These are phyloP conservation scores for Nyssa sinensis DNA, from an alignment of 148 eudicot genomes.

Conservation along the genomic window DNA sequence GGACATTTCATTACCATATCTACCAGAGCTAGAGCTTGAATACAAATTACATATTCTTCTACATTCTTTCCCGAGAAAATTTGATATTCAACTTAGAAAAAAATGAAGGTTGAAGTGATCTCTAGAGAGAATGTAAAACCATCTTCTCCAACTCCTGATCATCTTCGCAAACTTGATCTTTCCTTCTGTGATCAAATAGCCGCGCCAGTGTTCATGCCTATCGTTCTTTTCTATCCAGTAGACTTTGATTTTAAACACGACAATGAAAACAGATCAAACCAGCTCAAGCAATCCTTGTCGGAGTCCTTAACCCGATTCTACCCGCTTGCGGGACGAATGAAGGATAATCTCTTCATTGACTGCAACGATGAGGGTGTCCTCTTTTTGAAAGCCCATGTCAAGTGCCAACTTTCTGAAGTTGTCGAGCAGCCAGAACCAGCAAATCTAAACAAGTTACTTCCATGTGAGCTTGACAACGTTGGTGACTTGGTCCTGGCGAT, in stretches of 20 bases:
- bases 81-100: too few species aligned
- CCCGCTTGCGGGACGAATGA: conserved; percentile 39
- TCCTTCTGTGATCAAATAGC: conserved; percentile 11
- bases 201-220: conserved; percentile 5
- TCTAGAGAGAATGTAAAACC: conserved; percentile 4
- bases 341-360: conserved; percentile 25
- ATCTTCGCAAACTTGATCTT: background rate
- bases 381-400: conserved; percentile 20
- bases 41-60: too few species aligned
- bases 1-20: too few species aligned
- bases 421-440: conserved; percentile 14
- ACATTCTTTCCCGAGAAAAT: too few species aligned
- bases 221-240: conserved; percentile 6
- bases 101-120: conserved; percentile 4
- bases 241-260: too few species aligned
- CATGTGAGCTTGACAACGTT: conserved; percentile 9
- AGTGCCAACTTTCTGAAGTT: conserved; percentile 16
- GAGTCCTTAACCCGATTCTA: conserved; percentile 29
- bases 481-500: conserved; percentile 7
- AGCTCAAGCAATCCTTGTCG: conserved; percentile 30
- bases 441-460: conserved; percentile 29
- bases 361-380: conserved; percentile 38
- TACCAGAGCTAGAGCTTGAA: too few species aligned
- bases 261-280: background rate
- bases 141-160: conserved; percentile 13